Conservation (phyloP, 768 basidiomycete species). For the Multifurca ochricompacta region DNA sequence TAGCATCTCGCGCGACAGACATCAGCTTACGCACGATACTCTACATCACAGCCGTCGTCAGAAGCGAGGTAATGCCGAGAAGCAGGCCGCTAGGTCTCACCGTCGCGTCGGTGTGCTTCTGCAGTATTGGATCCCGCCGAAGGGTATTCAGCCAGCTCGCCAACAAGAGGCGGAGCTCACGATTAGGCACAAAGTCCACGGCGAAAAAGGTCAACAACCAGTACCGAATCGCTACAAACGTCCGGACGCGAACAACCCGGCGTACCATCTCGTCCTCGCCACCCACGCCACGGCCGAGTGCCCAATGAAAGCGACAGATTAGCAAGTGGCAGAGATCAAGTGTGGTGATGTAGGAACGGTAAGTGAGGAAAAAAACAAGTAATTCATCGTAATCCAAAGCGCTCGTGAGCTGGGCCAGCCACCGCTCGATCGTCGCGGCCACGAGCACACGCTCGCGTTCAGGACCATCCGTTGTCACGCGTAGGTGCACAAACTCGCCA, state of each 20-base stretch:
- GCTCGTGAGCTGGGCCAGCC: conserved; percentile 87
- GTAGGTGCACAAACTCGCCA: conserved; percentile 9
- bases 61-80: conserved; percentile 7
- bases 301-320: conserved; percentile 87
- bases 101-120: conserved; percentile 58
- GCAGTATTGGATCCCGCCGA: conserved; percentile 60
- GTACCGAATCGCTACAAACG: conserved; percentile 83
- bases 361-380: conserved; percentile 87
- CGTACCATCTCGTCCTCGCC: conserved; percentile 60
- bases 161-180: conserved; percentile 63
- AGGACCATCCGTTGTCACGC: conserved; percentile 24
- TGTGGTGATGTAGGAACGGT: conserved; percentile 74
- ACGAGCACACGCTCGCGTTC: conserved; percentile 50
- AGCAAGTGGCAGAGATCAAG: conserved; percentile 76
- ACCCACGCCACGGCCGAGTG: conserved; percentile 45
- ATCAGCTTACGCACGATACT: conserved; percentile 75
- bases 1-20: conserved; percentile 79
- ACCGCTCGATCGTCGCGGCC: conserved; percentile 87
- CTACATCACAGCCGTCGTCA: conserved; percentile 31
- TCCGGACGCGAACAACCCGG: conserved; percentile 77
- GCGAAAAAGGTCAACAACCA: conserved; percentile 89
- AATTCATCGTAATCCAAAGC: conserved; percentile 82
- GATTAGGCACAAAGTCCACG: conserved; percentile 79
- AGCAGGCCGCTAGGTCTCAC: conserved; percentile 36
- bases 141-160: conserved; percentile 80